These are phyloP conservation scores for Quercus suber DNA, from an alignment of 306 rosid genomes.

Conservation along the genomic window DNA sequence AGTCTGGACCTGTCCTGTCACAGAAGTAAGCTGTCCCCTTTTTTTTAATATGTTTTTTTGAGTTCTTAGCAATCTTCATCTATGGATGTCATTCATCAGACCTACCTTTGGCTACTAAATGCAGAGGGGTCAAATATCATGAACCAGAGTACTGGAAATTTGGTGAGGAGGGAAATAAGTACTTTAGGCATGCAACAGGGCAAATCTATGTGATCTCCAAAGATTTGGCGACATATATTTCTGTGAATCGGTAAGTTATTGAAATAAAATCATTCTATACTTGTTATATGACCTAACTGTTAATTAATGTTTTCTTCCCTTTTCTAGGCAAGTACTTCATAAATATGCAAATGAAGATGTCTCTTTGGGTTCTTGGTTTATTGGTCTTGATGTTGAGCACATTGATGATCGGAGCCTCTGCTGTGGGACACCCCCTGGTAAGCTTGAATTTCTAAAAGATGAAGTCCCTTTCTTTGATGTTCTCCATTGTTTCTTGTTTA, in stretches of 20 bases:
- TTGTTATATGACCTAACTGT: background rate
- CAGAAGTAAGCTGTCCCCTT: conserved; percentile 46
- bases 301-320: background rate
- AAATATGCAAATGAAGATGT: conserved; percentile 63
- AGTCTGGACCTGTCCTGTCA: conserved; percentile 60
- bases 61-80: background rate
- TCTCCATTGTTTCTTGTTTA: background rate
- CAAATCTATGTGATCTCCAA: conserved; percentile 53
- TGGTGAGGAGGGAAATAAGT: conserved; percentile 63
- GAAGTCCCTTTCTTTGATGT: background rate
- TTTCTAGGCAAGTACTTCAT: conserved; percentile 49
- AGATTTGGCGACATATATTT: conserved; percentile 61
- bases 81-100: background rate
- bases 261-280: background rate
- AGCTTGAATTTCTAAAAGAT: background rate
- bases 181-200: conserved; percentile 62
- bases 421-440: conserved; percentile 58
- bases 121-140: conserved; percentile 51
- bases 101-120: background rate
- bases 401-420: conserved; percentile 58
- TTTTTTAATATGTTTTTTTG: background rate
- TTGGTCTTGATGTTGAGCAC: conserved; percentile 63
- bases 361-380: conserved; percentile 66
- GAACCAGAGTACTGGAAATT: conserved; percentile 70
- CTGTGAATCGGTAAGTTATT: conserved; percentile 39